Base-by-base conservation (phyloP, 805 yeast species). In the Candida ortonii region DNA sequence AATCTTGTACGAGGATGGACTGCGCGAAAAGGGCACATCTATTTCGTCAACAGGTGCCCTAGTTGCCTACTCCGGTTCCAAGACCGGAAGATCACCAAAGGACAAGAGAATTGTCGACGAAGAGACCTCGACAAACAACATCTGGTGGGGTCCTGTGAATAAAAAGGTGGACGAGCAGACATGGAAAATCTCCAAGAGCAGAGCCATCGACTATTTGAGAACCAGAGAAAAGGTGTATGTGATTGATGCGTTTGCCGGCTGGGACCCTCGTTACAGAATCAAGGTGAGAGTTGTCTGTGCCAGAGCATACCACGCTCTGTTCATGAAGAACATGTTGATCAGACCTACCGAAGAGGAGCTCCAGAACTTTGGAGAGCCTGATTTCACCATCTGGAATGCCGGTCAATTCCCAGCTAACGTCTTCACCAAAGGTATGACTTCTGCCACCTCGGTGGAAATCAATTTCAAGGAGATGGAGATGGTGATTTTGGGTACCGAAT, bases 71-170 rank as follows among this genome's bases (percentile, higher is more conserved):
- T 87, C 96, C 14, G 98, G 98, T 58, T 70, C 77, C 49, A 90
- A 90, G 70, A 90, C 97, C 36, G 98, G 98, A 56, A 83, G 98
- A 68, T 90, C 97, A 22, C 98, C 98, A 61, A 85, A 84, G 71
- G 98, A 90, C 69, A 90, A 90, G 67, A 84, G 98, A 70, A 86
- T 90, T 62, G 97, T 90, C 44, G 97, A 89, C 55, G 97, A 93
- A 70, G 83, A 77, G 52, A 73, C 93, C 33, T 87, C 96, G 24
- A 66, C 74, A 41, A 74, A 85, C 39, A 70, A 89, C 57, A 78
- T 90, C 52, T 90, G 98, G 98, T 90, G 98, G 98, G 98, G 98
- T 16, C 97, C 97, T 2, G 98, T 90, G 50, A 90, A 90, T 71
- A 87, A 84, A 68, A 85, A 90, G 67, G 89, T 90, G 52, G 83